Conservation (phyloP, 495 filamentous ascomycete species). For the Tricharina praecox region DNA sequence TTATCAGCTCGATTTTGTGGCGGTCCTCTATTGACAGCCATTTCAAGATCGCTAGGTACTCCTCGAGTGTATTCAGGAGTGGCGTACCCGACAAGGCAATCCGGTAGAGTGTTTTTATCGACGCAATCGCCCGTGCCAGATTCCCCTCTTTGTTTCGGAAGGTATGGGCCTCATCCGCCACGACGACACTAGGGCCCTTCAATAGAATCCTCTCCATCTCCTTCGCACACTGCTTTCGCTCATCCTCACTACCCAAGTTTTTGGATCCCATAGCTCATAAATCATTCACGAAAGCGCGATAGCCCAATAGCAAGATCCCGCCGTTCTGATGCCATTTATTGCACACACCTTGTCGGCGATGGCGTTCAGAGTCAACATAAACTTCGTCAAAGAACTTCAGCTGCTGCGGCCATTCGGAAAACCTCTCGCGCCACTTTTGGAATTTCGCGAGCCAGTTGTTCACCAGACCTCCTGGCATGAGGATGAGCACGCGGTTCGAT, state of each 20-base stretch:
- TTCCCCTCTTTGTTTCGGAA: conserved; percentile 42
- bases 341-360: background rate
- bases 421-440: background rate
- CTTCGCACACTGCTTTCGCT: background rate
- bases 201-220: background rate
- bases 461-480: background rate
- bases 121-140: background rate
- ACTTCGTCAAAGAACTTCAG: background rate
- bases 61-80: conserved; percentile 59
- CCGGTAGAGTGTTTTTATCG: conserved; percentile 27
- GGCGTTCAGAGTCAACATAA: background rate
- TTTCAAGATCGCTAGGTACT: conserved; percentile 73
- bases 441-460: background rate
- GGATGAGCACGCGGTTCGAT: background rate
- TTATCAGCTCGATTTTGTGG: too few species aligned
- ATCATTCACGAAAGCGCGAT: too few species aligned
- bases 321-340: background rate
- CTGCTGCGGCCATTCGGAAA: background rate
- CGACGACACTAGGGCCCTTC: conserved; percentile 46
- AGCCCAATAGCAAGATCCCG: too few species aligned
- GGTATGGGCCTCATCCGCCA: conserved; percentile 74
- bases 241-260: background rate
- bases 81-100: conserved; percentile 83
- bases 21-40: conserved; percentile 74
- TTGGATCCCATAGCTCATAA: background rate